phyloP scores from a whole-genome alignment of 2,329 filamentous ascomycete species.

The Verticillium dahliae region DNA sequence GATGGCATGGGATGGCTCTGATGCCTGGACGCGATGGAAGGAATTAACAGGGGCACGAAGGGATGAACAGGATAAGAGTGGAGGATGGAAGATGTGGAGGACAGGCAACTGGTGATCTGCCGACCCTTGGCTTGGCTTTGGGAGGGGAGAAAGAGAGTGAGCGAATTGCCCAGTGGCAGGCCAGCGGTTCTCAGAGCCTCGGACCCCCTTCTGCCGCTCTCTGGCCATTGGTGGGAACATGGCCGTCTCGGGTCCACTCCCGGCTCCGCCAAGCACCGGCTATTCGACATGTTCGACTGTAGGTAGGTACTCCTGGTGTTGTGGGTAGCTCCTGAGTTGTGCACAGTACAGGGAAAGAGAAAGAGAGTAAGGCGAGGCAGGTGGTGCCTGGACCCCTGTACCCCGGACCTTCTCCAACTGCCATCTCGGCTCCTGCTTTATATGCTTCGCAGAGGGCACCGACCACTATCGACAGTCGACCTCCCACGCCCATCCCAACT shows the following conservation, averaged over 20 bases:
- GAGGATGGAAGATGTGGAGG: neutral
- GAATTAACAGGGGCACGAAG: neutral
- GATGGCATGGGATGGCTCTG: neutral
- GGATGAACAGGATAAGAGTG: neutral
- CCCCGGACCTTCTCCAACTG: neutral
- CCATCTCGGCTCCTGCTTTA: neutral
- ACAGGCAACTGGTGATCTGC: neutral
- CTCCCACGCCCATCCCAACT: neutral
- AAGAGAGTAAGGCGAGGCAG: too few relatives aligned
- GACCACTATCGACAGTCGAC: neutral
- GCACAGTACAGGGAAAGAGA: too few relatives aligned
- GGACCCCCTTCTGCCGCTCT: slow-evolving; percentile 1
- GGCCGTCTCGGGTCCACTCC: neutral
- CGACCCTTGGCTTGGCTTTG: neutral
- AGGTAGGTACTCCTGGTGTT: too few relatives aligned
- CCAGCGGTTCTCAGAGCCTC: slow-evolving; percentile 1
- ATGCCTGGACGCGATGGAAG: neutral
- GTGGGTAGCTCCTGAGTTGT: too few relatives aligned
- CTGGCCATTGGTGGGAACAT: neutral
- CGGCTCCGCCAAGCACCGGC: slow-evolving; percentile 6
- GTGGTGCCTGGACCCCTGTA: neutral
- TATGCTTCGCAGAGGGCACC: neutral
- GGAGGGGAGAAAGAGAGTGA: neutral
- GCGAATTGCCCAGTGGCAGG: neutral
- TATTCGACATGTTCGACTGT: neutral